Conservation (phyloP, 2,329 filamentous ascomycete genomes). For the Cercospora zeina region DNA sequence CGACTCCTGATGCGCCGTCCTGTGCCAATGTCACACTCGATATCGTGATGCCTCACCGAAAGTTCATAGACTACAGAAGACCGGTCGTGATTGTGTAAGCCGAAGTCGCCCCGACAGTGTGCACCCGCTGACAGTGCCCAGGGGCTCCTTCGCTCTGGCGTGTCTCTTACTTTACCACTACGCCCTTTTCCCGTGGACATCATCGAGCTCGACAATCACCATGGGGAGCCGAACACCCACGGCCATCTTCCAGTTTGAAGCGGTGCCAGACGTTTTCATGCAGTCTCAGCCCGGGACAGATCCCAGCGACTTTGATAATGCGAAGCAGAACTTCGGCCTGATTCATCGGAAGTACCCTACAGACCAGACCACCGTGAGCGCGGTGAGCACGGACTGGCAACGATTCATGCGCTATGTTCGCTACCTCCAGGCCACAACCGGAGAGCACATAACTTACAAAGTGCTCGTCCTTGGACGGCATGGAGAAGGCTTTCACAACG, state of each 20-base stretch:
- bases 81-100: constrained; percentile 3
- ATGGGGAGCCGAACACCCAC: constrained; percentile 21
- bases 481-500: constrained; percentile 64
- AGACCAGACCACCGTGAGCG: constrained; percentile 27
- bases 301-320: constrained; percentile 52
- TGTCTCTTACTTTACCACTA: constrained; percentile 2
- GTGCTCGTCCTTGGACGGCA: constrained; percentile 69
- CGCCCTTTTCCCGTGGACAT: background rate
- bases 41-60: constrained; percentile 6
- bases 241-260: constrained; percentile 33
- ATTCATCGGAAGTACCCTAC: constrained; percentile 48
- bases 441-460: constrained; percentile 58
- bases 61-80: constrained; percentile 7
- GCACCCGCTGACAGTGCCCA: background rate
- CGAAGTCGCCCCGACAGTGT: background rate
- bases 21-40: background rate
- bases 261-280: constrained; percentile 52
- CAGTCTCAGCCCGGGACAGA: constrained; percentile 54
- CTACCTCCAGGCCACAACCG: constrained; percentile 50
- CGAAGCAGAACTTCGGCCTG: constrained; percentile 49
- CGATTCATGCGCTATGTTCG: constrained; percentile 61
- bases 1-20: background rate
- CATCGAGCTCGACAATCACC: background rate
- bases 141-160: constrained; percentile 1
- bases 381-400: constrained; percentile 59